Evolutionary conservation across 176 grass and related monocot genomes (phyloP).

Genomic region (Tillandsia leiboldiana): DNA sequence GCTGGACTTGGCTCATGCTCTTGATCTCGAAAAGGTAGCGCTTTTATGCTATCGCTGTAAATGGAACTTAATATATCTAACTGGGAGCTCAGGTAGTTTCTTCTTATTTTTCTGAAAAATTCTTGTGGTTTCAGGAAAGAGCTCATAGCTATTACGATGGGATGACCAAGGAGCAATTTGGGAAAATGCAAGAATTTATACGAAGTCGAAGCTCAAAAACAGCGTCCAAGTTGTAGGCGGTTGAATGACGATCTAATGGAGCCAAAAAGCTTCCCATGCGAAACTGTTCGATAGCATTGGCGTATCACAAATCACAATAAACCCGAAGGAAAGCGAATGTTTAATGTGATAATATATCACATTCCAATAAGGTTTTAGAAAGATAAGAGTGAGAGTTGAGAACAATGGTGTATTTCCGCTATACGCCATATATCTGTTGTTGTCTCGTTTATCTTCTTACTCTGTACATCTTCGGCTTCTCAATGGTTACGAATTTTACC

Average conservation of each 20-base stretch:
- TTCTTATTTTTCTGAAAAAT: background rate
- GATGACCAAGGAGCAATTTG: slow-evolving; percentile 95
- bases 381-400: too few species aligned
- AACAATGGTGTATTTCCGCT: too few species aligned
- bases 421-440: too few species aligned
- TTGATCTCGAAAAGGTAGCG: slow-evolving; percentile 67
- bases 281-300: too few species aligned
- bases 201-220: slow-evolving; percentile 46
- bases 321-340: too few species aligned
- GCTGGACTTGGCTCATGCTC: slow-evolving; percentile 54
- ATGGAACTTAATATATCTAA: background rate
- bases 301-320: too few species aligned
- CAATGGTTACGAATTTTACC: background rate
- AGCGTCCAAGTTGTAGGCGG: slow-evolving; percentile 57
- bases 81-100: too few species aligned
- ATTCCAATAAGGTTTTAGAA: too few species aligned
- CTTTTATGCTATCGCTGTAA: background rate
- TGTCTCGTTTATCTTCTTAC: too few species aligned
- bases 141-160: slow-evolving; percentile 63
- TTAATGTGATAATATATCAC: too few species aligned
- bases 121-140: slow-evolving; percentile 55
- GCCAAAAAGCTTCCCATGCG: too few species aligned
- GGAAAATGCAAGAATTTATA: slow-evolving; percentile 82
- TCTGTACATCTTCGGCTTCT: too few species aligned
- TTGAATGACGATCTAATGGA: background rate